A percentile compares a stretch with the other conserved stretches of the same genome.
Conservation (phyloP, 2,329 filamentous ascomycete species). For the Neonectria coccinea region DNA sequence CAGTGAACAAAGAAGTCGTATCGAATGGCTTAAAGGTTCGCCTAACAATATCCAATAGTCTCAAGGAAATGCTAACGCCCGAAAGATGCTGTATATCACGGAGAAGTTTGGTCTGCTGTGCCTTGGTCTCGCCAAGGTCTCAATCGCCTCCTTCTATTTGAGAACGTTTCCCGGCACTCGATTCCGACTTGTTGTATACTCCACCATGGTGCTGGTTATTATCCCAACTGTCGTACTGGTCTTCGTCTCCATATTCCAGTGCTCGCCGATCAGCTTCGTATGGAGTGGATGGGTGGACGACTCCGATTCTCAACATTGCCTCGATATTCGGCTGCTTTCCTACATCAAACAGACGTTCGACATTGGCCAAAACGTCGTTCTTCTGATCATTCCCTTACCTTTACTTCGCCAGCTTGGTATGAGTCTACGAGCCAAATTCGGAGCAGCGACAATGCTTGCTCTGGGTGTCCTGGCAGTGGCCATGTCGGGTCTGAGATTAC, state of each 20-base stretch:
- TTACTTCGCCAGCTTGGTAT: constrained; percentile 54
- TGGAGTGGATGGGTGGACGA: constrained; percentile 42
- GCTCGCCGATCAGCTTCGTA: constrained; percentile 52
- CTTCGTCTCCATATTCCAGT: constrained; percentile 57
- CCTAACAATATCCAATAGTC: rapidly evolving
- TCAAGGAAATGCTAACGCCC: constrained; percentile 6
- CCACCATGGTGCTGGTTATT: constrained; percentile 50
- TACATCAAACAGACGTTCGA: constrained; percentile 59
- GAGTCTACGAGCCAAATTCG: constrained; percentile 57
- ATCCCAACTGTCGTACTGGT: constrained; percentile 52
- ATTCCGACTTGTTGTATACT: constrained; percentile 51
- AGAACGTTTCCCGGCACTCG: constrained; percentile 50
- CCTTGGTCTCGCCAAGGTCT: constrained; percentile 54
- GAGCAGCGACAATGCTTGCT: constrained; percentile 57
- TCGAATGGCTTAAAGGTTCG: constrained; percentile 7
- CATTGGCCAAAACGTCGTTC: constrained; percentile 58
- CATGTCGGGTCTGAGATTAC: constrained; percentile 52
- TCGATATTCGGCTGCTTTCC: constrained; percentile 48
- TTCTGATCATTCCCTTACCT: constrained; percentile 58
- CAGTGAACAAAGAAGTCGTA: constrained; percentile 4
- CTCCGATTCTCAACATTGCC: constrained; percentile 30
- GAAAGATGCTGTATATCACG: constrained; percentile 46
- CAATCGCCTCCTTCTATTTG: constrained; percentile 54
- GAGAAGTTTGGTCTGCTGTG: constrained; percentile 53
- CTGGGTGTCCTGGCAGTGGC: constrained; percentile 56